phyloP scores from a whole-genome alignment of 2,329 filamentous ascomycete genomes.

The Parastagonospora avenae region DNA sequence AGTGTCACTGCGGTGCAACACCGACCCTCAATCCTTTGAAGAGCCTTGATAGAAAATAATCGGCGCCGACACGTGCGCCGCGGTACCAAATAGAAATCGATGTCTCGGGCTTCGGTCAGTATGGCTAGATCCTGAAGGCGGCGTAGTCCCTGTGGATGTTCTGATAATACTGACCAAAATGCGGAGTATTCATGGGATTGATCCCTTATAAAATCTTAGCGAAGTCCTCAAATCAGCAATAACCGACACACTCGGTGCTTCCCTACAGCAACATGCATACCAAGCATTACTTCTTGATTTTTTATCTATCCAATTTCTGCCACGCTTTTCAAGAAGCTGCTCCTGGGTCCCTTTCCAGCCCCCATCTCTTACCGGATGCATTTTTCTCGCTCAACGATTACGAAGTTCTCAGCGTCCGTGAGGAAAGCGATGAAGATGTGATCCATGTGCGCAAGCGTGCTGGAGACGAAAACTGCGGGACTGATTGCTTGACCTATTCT shows the following conservation, averaged over 20 bases:
- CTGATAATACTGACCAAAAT: too few species aligned
- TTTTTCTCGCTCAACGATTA: background rate
- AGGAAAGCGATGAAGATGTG: slow-evolving; percentile 7
- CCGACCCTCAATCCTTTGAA: background rate
- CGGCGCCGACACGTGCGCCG: background rate
- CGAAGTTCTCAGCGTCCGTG: slow-evolving; percentile 4
- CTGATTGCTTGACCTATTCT: slow-evolving; percentile 8
- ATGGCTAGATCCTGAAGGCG: background rate
- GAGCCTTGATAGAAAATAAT: background rate
- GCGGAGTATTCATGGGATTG: too few species aligned
- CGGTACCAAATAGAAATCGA: background rate
- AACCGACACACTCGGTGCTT: too few species aligned
- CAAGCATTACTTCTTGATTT: background rate
- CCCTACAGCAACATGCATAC: slow-evolving; percentile 2
- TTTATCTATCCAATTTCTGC: background rate
- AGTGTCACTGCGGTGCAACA: background rate
- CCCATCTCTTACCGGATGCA: background rate
- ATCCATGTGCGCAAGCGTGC: slow-evolving; percentile 5
- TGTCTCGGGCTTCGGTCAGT: background rate
- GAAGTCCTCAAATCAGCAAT: too few species aligned
- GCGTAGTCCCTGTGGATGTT: too few species aligned
- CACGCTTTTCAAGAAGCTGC: background rate
- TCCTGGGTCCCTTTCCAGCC: background rate
- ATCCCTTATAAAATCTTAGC: too few species aligned
- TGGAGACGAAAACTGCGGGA: background rate